Evolutionary conservation across 768 basidiomycete species (phyloP), one percentile per base, ranked within the genome.

Genomic region (Chalciporus pseudorubinellus): DNA sequence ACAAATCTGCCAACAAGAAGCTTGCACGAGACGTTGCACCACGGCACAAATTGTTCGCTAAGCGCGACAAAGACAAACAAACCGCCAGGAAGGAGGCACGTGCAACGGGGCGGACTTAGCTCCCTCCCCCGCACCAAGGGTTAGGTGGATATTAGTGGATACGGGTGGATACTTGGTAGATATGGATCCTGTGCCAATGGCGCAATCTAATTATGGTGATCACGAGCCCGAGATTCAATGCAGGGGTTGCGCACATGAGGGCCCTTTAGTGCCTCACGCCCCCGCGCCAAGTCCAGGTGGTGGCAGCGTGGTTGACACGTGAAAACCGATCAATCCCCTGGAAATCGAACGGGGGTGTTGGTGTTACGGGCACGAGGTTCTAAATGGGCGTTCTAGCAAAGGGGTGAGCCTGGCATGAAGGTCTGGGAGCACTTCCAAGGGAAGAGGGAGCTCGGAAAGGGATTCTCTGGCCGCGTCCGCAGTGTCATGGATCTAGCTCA

Each of bases 1-100:
- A 94, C 74, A 92, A 91, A 69, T 88, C 86, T 19, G 89, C 85
- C 45, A 95, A 95, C 77, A 89, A 87, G 75, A 83, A 82, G 50
- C 75, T 91, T 10, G 81, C 87, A 22, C 67, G 68, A 48, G 77
- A 77, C 41, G 61, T 60, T 21, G 74, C 77, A 38, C 76, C 77
- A 49, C 80, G 90, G 44, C 83, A 90, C 75, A 90, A 88, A 70
- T 68, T 92, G 21, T 93, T 94, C 67, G 77, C 82, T 44, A 91
- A 90, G 69, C 84, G 91, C 34, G 89, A 92, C 53, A 87, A 86
- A 72, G 84, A 88, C 29, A 81, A 81, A 64, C 83, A 82, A 22
- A 56, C 73, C 21, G 77, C 77, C 26, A 72, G 75, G 51, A 79
- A 79, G 60, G 77, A 78, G 51, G 70, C 64, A 48, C 66, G 74